Percentiles rank a stretch among this genome's conserved stretches.
phyloP scores from a whole-genome alignment of 2,329 filamentous ascomycete genomes.

The Aspergillus chevalieri region DNA sequence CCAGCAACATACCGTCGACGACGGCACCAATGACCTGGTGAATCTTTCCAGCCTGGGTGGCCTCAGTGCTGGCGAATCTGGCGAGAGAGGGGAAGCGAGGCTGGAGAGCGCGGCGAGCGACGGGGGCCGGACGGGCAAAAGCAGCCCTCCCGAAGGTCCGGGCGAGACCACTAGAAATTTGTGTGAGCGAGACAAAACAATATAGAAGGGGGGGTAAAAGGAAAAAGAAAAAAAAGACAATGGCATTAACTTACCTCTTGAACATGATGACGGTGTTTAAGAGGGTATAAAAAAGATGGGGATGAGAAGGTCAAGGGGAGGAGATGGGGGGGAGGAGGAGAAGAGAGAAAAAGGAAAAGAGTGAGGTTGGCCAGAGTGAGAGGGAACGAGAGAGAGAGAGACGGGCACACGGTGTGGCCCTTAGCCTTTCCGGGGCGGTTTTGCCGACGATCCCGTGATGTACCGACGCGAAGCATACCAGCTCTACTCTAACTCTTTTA shows the following conservation, averaged over 20 bases:
- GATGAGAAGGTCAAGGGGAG: slow-evolving; percentile 29
- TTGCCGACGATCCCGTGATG: slow-evolving; percentile 40
- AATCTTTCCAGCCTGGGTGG: slow-evolving; percentile 56
- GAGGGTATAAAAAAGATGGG: slow-evolving; percentile 29
- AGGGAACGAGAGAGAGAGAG: slow-evolving; percentile 21
- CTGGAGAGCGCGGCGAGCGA: slow-evolving; percentile 52
- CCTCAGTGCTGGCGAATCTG: slow-evolving; percentile 57
- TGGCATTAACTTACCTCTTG: slow-evolving; percentile 50
- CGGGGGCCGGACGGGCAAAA: slow-evolving; percentile 51
- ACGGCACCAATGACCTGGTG: slow-evolving; percentile 95
- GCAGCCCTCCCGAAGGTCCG: slow-evolving; percentile 58
- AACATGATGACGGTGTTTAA: slow-evolving; percentile 52
- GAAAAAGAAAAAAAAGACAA: slow-evolving; percentile 13
- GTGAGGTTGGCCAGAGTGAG: slow-evolving; percentile 24
- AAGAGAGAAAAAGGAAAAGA: slow-evolving; percentile 27
- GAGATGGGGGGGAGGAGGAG: slow-evolving; percentile 27
- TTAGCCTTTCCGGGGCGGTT: slow-evolving; percentile 39
- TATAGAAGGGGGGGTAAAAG: slow-evolving; percentile 4
- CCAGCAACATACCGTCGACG: slow-evolving; percentile 73
- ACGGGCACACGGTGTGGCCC: slow-evolving; percentile 26
- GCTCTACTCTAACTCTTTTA: background rate
- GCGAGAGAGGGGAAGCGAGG: slow-evolving; percentile 54
- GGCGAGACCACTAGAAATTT: slow-evolving; percentile 55
- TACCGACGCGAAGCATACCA: slow-evolving; percentile 20
- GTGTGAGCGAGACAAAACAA: slow-evolving; percentile 21